Evolutionary conservation across 495 filamentous ascomycete genomes (phyloP).

Genomic region (Podospora anserina): DNA sequence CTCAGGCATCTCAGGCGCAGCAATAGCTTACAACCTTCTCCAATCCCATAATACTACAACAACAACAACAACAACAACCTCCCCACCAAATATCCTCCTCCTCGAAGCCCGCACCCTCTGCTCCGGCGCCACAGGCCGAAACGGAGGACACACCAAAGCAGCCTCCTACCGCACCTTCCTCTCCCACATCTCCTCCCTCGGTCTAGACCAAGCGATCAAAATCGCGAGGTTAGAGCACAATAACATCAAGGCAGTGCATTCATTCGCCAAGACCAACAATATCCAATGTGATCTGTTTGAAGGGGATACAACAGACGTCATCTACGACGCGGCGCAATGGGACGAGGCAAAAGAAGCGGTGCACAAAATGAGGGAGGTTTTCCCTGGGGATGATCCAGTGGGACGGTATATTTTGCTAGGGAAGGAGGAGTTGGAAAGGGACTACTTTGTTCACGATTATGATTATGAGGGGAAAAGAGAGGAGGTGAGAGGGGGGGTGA

Average conservation of each 20-base stretch:
- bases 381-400: conserved; percentile 42
- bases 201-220: conserved; percentile 45
- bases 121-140: conserved; percentile 60
- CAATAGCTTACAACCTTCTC: conserved; percentile 58
- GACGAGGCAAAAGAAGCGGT: conserved; percentile 40
- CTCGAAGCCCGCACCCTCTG: conserved; percentile 57
- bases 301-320: conserved; percentile 56
- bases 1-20: conserved; percentile 65
- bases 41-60: background rate
- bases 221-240: conserved; percentile 56
- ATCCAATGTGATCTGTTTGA: conserved; percentile 51
- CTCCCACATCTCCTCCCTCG: conserved; percentile 39
- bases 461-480: conserved; percentile 27
- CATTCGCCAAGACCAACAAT: conserved; percentile 47
- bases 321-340: conserved; percentile 53
- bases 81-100: conserved; percentile 42
- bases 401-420: conserved; percentile 46
- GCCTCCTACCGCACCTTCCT: conserved; percentile 58
- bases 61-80: no score
- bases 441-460: conserved; percentile 42
- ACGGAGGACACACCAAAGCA: conserved; percentile 65
- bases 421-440: conserved; percentile 44
- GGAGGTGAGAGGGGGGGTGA: conserved; percentile 50
- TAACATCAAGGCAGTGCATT: conserved; percentile 56
- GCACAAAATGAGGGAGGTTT: conserved; percentile 42